Base-by-base conservation (phyloP, 345 rosid species). In the Hibiscus mutabilis region DNA sequence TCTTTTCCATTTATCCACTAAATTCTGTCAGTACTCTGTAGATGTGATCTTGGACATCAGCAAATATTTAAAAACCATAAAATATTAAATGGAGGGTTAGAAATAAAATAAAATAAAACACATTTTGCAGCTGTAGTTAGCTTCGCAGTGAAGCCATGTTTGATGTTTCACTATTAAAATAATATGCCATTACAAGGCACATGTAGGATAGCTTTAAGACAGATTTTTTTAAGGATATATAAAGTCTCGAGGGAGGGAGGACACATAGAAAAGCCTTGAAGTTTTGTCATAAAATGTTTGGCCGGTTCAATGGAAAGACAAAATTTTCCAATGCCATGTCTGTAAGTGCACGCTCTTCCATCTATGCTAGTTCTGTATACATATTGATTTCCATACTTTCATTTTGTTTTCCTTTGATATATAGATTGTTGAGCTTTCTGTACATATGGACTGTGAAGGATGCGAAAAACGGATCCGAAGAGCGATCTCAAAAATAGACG, bases 371-470 rank as follows among this genome's bases (percentile, higher is more conserved):
- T 19, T 76, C 24, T 37, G 69, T 2, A 1, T 63, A 60, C 16
- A 72, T 35, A 19, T 65, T 22, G 5, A 31, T 52, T 13, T 44
- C 73, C 63, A 4, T 21, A 3, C 25, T 40, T 53, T 68, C 1
- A 62, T n/a, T 33, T 0, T 68, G 15, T 6, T 44, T 71, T 47
- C 27, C 10, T 29, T 10, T 25, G 11, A 49, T 61, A 19, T 21
- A 0, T 47, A 90, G 98, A 76, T 81, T 68, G 95, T 89, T 80
- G 95, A 90, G 86, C 93, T 93, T 40, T 70, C 74, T 84, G 98
- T 93, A 22, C 95, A 90, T 33, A 93, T 90, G 98, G 96, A 92
- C 65, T 90, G 98, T 8, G 82, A 88, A 76, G 98, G 98, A 37
- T 90, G 98, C 70, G 81, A 87, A 67, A 90, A 84, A 82, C 84